A percentile compares a stretch with the other conserved stretches of the same genome.
Conservation (phyloP, 495 filamentous ascomycete genomes). For the Penicillium canariense region DNA sequence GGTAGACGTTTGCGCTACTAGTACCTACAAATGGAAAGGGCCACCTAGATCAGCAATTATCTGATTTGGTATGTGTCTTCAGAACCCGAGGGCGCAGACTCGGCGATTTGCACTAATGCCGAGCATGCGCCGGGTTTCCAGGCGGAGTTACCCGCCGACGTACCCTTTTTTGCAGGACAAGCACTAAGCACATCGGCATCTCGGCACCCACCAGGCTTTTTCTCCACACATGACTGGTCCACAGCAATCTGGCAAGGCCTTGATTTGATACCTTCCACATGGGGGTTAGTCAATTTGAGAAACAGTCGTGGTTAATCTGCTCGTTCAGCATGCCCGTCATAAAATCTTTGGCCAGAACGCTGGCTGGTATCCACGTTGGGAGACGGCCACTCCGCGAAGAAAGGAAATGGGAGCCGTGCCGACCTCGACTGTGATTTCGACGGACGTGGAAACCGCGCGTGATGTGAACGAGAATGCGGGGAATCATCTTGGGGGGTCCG, state of each 20-base stretch:
- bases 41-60: too few relatives aligned
- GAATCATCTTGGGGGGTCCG: constrained; percentile 4
- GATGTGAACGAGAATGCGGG: constrained; percentile 5
- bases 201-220: constrained; percentile 15
- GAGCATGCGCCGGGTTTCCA: background rate
- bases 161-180: background rate
- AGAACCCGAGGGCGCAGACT: too few relatives aligned
- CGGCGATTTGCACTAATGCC: background rate
- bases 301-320: background rate
- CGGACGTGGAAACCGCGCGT: constrained; percentile 7
- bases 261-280: constrained; percentile 2
- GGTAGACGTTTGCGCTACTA: too few relatives aligned
- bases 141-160: constrained; percentile 14
- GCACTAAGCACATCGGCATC: constrained; percentile 8
- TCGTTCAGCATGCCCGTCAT: background rate
- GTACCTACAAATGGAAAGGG: too few relatives aligned
- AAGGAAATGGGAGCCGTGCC: too few relatives aligned
- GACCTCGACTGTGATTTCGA: background rate
- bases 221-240: constrained; percentile 11
- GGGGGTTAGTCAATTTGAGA: background rate
- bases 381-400: background rate
- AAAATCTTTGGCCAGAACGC: background rate
- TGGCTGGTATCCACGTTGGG: background rate
- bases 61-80: too few relatives aligned
- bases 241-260: background rate